Evolutionary conservation across 1,284 basidiomycete genomes (phyloP), one percentile per base, ranked within the genome.

Genomic region (Thelephora terrestris): DNA sequence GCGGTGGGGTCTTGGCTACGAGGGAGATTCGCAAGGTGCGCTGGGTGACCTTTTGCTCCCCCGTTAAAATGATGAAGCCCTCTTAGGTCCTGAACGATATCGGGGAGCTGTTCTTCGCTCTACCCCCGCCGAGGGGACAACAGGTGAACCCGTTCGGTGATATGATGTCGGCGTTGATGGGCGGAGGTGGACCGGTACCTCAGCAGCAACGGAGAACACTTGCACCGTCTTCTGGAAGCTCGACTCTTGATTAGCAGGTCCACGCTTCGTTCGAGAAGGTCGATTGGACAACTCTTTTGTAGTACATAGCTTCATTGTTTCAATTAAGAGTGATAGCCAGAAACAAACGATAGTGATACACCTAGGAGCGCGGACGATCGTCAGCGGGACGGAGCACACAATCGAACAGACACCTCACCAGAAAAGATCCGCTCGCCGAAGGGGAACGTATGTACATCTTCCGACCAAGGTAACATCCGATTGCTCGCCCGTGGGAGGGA

Each of bases 121-220:
- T 93, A 47, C 81, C 85, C 7, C 81, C 79, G 29, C 83, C 87
- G 21, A 73, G 81, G 37, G 69, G 68, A 18, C 80, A 82, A 52
- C 72, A 75, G 10, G 78, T 72, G n/a, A 91, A 91, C 60, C 83
- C 90, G 12, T 66, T 93, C 35, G 85, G 83, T 45, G 87, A 88
- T 45, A 83, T 94, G 74, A 69, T 93, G 63, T 87, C 88, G 5
- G 83, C 81, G 2, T 71, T 94, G 61, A 84, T 93, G 47, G 80
- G 83, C 43, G 87, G 85, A 20, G 84, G 81, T 2, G 61, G 69
- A 14, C 62, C 71, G 21, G 49, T 52, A 7, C 50, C 56, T 25
- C 52, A 57, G n/a, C 62, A 70, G 9, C 53, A 54, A 32, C 60
- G 71, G 54, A 67, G 73, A 53, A 55, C 70, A 12, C 58, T 78